Conservation (phyloP, 2,329 filamentous ascomycete species). For the Metarhizium album region DNA sequence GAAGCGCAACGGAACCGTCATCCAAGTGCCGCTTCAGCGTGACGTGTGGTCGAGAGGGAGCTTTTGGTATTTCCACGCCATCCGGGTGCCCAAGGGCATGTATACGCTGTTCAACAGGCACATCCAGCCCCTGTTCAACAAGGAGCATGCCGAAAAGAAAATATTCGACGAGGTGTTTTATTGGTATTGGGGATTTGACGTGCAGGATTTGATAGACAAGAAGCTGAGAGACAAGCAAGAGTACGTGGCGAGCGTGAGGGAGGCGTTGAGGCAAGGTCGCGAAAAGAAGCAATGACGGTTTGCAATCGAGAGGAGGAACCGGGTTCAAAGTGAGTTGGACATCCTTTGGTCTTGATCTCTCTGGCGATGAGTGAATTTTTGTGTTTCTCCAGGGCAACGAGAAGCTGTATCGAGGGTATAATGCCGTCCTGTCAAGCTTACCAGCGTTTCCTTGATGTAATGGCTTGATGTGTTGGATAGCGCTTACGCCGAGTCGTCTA, state of each 20-base stretch:
- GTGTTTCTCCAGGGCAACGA: too few species aligned
- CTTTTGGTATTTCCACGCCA: constrained; percentile 14
- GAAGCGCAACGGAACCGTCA: background rate
- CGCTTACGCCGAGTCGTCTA: too few species aligned
- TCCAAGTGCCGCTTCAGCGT: background rate
- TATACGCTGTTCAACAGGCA: constrained; percentile 11
- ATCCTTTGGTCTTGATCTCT: too few species aligned
- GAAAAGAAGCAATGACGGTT: background rate
- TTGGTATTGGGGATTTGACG: background rate
- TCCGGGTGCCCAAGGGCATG: constrained; percentile 12
- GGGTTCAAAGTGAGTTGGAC: too few species aligned
- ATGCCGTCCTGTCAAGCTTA: too few species aligned
- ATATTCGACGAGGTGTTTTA: background rate
- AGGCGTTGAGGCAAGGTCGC: background rate
- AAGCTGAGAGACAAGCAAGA: background rate
- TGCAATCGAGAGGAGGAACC: too few species aligned
- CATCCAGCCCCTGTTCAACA: constrained; percentile 12
- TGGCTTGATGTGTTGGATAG: too few species aligned
- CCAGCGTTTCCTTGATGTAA: too few species aligned
- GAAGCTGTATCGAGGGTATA: too few species aligned
- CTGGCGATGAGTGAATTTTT: too few species aligned
- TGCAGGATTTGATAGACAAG: background rate
- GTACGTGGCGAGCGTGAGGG: background rate
- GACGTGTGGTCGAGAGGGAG: constrained; percentile 5
- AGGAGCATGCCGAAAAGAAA: constrained; percentile 7